These are phyloP conservation scores for Arabidopsis hybrid DNA, from an alignment of 441 rosid genomes.

Conservation along the genomic window DNA sequence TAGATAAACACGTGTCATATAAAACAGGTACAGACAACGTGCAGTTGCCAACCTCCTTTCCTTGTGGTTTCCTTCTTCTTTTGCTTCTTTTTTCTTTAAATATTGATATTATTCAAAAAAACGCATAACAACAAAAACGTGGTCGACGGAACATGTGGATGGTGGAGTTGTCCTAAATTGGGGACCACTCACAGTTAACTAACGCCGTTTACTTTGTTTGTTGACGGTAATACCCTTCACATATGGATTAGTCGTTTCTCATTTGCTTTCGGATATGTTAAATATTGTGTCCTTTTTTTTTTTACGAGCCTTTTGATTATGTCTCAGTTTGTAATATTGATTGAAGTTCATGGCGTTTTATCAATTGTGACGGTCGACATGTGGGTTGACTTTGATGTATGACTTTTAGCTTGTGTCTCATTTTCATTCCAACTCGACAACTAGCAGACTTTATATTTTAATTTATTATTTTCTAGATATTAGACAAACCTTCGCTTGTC, in stretches of 20 bases:
- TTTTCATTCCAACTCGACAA: conserved; percentile 20
- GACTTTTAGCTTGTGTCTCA: not conserved
- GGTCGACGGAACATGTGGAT: conserved; percentile 43
- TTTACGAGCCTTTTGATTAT: too few relatives aligned
- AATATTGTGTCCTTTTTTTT: too few relatives aligned
- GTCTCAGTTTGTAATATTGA: too few relatives aligned
- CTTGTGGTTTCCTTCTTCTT: conserved; percentile 23
- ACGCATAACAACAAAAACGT: conserved; percentile 48
- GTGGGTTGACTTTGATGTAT: conserved; percentile 33
- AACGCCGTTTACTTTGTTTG: conserved; percentile 25
- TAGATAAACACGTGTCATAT: not conserved
- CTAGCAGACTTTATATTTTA: not conserved
- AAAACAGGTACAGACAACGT: conserved; percentile 35
- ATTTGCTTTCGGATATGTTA: too few relatives aligned
- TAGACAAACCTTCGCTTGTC: conserved; percentile 5
- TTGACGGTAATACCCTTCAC: conserved; percentile 27
- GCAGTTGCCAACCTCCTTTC: conserved; percentile 25
- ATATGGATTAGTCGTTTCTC: not conserved
- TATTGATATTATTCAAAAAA: not conserved
- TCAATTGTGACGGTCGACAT: conserved; percentile 40
- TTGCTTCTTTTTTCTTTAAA: not conserved
- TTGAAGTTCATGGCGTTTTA: not conserved
- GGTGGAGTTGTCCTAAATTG: conserved; percentile 29
- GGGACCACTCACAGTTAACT: conserved; percentile 30
- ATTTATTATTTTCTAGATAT: not conserved